Evolutionary conservation across 1,139 yeast species (phyloP).

Genomic region (Saccharomyces hybrid): DNA sequence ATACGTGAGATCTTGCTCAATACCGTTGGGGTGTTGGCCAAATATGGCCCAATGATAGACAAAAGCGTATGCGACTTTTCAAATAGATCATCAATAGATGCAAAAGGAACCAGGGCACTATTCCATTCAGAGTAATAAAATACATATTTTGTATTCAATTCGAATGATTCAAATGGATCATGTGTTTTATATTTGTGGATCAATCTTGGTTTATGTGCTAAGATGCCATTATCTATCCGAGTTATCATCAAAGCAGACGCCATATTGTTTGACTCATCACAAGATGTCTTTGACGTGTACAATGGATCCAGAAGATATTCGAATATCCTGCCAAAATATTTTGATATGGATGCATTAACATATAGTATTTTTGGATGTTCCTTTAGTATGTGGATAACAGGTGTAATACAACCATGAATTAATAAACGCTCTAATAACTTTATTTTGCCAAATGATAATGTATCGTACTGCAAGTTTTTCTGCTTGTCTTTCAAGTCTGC

Average conservation of each 20-base stretch:
- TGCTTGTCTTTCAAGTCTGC: conserved; percentile 3
- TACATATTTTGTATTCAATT: conserved; percentile 24
- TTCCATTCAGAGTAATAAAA: conserved; percentile 53
- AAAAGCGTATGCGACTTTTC: conserved; percentile 42
- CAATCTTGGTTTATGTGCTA: conserved; percentile 22
- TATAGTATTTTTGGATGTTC: conserved; percentile 57
- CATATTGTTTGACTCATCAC: neutral
- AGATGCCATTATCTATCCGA: conserved; percentile 20
- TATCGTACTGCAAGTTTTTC: neutral
- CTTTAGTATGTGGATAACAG: conserved; percentile 52
- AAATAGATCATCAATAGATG: conserved; percentile 40
- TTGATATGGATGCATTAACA: conserved; percentile 45
- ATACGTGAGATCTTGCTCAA: conserved; percentile 57
- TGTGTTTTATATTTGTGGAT: conserved; percentile 27
- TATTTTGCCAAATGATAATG: conserved; percentile 12
- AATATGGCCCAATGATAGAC: conserved; percentile 47
- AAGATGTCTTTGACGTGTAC: conserved; percentile 20
- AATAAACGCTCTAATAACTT: conserved; percentile 48
- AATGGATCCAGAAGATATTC: conserved; percentile 47
- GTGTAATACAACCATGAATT: conserved; percentile 57
- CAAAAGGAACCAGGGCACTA: conserved; percentile 35
- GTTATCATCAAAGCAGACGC: conserved; percentile 7
- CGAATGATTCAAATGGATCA: conserved; percentile 33
- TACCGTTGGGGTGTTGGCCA: conserved; percentile 42
- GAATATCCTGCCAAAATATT: conserved; percentile 44